Evolutionary conservation across 164 flowering plant species (phyloP), one percentile per base, ranked within the genome.

Genomic region (Pachysandra terminalis): DNA sequence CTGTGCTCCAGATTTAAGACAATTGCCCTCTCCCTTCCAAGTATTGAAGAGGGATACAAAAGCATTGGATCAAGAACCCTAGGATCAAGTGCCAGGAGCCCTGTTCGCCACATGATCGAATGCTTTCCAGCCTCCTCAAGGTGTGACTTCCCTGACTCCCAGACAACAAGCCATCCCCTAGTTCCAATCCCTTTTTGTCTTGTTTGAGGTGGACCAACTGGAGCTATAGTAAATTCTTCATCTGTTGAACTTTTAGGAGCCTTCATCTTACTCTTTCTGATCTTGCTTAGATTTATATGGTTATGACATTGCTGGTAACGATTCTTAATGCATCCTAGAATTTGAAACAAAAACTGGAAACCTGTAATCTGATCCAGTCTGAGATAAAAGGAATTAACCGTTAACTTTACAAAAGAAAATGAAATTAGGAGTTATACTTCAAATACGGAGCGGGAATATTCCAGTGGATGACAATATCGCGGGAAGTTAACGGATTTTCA

Each of bases 1-100:
- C 80, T 78, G 53, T 82, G 81, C 69, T 82, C 85, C 56, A 82
- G 64, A 61, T 78, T 81, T 26, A 81, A 62, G 19, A 81, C 81
- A 56, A 81, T 78, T 5, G 83, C 83, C 48, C 72, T 76, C 58
- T 81, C 81, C 19, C 84, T 68, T 10, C 84, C 80, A n/a, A 78
- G 66, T 6, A 81, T 74, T 0, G 81, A 70, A 5, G 84, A 78
- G 12, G 80, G 80, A 54, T 81, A 81, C n/a, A 74, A 71, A 10
- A 81, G 71, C 63, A 67, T 67, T 0, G 81, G 81, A 72, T 78
- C 84, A 13, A 81, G 77, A n/a, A 76, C 66, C 49, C 84, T 56
- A 8, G 78, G 73, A 25, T 78, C 83, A 14, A 79, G 79, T 0
- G 76, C 79, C 5, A 78, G 84, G 7, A 81, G 54, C 5, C 81